Evolutionary conservation across 345 rosid genomes (phyloP).

Genomic region (Psidium guajava): DNA sequence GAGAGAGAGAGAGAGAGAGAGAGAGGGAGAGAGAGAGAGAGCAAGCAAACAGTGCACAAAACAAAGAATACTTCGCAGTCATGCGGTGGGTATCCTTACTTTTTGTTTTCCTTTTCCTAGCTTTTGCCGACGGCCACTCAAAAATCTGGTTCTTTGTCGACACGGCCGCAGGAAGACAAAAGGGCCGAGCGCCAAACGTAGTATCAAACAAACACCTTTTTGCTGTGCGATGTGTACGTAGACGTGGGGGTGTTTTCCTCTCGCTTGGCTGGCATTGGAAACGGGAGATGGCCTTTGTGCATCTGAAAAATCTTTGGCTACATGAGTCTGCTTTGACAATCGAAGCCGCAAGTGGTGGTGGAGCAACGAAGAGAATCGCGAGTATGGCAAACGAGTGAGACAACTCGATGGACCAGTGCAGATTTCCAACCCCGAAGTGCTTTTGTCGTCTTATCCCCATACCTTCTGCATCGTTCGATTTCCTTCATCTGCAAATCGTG

Average conservation of each 20-base stretch:
- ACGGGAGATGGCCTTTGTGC: not conserved
- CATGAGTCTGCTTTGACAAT: too few relatives aligned
- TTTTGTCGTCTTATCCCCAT: not conserved
- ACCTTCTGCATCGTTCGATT: not conserved
- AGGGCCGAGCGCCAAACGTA: constrained; percentile 1
- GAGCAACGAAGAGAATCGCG: not conserved
- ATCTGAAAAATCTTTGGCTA: not conserved
- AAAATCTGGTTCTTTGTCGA: not conserved
- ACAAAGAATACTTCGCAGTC: constrained; percentile 19
- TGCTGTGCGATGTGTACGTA: not conserved
- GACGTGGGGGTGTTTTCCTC: not conserved
- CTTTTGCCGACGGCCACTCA: constrained; percentile 21
- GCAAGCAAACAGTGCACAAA: constrained; percentile 9
- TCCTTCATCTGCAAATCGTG: not conserved
- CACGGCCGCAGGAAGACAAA: not conserved
- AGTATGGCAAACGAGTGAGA: not conserved
- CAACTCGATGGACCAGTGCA: not conserved
- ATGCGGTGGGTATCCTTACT: not conserved
- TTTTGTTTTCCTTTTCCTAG: not conserved
- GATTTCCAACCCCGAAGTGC: not conserved
- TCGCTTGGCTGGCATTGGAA: not conserved
- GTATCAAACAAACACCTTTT: constrained; percentile 5
- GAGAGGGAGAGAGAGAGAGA: not conserved
- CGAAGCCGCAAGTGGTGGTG: not conserved
- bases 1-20: not conserved